These are phyloP conservation scores for Nidularia sp. DNA, from an alignment of 768 basidiomycete genomes.

Conservation along the genomic window DNA sequence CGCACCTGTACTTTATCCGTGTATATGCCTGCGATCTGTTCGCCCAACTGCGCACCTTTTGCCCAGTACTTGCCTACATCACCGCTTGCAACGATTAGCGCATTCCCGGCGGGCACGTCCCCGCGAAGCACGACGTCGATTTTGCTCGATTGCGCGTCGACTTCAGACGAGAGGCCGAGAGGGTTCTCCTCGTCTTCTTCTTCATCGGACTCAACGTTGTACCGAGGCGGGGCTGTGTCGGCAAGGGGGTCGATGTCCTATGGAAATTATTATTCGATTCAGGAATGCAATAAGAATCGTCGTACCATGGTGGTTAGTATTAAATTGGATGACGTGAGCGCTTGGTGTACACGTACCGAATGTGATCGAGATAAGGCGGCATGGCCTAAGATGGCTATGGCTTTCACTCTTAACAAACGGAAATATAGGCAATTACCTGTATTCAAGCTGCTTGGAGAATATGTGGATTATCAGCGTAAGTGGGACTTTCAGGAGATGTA, in stretches of 20 bases:
- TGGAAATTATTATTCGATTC: not conserved
- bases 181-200: constrained; percentile 60
- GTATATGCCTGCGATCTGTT: constrained; percentile 41
- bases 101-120: constrained; percentile 16
- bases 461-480: too few species aligned
- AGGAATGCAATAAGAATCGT: not conserved
- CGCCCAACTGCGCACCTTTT: constrained; percentile 43
- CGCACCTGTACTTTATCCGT: constrained; percentile 40
- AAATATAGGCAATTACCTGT: too few species aligned
- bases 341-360: too few species aligned
- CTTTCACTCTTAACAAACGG: too few species aligned
- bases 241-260: constrained; percentile 54
- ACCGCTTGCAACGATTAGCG: constrained; percentile 43
- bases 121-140: constrained; percentile 35
- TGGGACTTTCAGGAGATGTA: too few species aligned
- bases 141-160: constrained; percentile 10
- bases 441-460: too few species aligned
- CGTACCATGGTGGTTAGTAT: too few species aligned
- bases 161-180: constrained; percentile 15
- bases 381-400: too few species aligned
- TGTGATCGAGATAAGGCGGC: too few species aligned
- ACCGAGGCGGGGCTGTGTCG: constrained; percentile 53
- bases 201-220: constrained; percentile 66
- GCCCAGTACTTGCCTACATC: constrained; percentile 48
- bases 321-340: too few species aligned